phyloP scores from a whole-genome alignment of 139 green algal species.

The Ulvella scutata region DNA sequence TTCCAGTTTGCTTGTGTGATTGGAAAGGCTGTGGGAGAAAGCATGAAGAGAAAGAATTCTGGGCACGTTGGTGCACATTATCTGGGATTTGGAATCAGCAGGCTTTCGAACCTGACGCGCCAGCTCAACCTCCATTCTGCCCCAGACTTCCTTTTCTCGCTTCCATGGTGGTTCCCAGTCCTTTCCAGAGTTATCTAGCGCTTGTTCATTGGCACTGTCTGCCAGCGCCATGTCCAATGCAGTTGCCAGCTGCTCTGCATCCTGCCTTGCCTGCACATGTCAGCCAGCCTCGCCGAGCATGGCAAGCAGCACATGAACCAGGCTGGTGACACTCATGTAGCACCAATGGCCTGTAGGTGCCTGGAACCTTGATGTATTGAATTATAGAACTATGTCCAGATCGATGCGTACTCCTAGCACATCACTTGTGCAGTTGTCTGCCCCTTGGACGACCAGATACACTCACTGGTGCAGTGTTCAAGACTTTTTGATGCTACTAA shows the following conservation, averaged over 20 bases:
- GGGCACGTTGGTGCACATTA: not conserved
- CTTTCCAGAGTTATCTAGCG: too few species aligned
- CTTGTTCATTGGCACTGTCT: not conserved
- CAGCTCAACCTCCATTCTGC: not conserved
- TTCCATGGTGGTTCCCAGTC: not conserved
- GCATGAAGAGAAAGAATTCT: not conserved
- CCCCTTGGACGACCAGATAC: too few species aligned
- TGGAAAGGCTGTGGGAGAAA: not conserved
- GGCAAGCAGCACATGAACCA: not conserved
- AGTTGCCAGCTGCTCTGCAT: not conserved
- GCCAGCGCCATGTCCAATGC: not conserved
- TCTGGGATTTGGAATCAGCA: not conserved
- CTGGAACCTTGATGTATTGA: too few species aligned
- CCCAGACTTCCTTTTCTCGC: not conserved
- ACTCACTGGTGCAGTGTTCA: too few species aligned
- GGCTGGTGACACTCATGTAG: too few species aligned
- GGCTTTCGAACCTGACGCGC: not conserved
- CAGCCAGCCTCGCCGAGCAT: not conserved
- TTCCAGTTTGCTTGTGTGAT: not conserved
- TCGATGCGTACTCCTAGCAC: too few species aligned
- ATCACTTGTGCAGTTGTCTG: too few species aligned
- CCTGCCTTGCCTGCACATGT: not conserved
- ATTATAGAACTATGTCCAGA: too few species aligned
- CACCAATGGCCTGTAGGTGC: too few species aligned
- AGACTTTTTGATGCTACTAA: too few species aligned